Evolutionary conservation across 108 stramenopile species (phyloP), one percentile per base, ranked within the genome.

Genomic region (Nannochloropsis gaditana): DNA sequence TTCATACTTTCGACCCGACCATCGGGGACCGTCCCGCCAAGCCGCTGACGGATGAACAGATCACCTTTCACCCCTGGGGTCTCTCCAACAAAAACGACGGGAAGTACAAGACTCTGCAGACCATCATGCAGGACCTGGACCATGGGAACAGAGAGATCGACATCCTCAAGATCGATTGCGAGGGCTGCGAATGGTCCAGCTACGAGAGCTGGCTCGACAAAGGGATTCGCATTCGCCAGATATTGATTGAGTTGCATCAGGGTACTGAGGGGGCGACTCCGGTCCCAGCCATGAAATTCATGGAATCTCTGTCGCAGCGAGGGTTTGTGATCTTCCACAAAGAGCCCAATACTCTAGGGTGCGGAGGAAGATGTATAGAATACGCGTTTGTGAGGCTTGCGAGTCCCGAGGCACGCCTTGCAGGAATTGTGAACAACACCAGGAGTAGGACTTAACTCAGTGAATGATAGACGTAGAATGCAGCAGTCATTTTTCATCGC

Each of bases 91-190:
- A 79, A 41, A 45, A 84, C 41, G 88, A 86, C 43, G 84, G 59
- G 9, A 86, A 82, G n/a, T 82, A 59, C 82, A 79, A 84, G 84
- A 91, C 45, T 42, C 81, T 93, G 42, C 41, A 80, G 21, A 84
- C 92, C 45, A 92, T 89, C 9, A 84, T 93, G 47, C 21, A 89
- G 43, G 87, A 90, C 45, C 87, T 93, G 44, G 92, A 92, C 15
- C 93, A 93, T 88, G 44, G 41, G 5, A 87, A 86, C 43, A 87
- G 90, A 31, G 92, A 89, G 15, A 90, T 94, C 82, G 93, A 94
- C 84, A 82, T 93, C 11, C 90, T 93, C 84, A 92, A 92, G 43
- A 85, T 92, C 9, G 92, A 92, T 50, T 93, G 93, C 47, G 92
- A 93, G 82, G 92, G 92, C 44, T 92, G 92, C 83, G 93, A 93